Conservation (phyloP, 495 filamentous ascomycete species). For the Lophium mytilinum region DNA sequence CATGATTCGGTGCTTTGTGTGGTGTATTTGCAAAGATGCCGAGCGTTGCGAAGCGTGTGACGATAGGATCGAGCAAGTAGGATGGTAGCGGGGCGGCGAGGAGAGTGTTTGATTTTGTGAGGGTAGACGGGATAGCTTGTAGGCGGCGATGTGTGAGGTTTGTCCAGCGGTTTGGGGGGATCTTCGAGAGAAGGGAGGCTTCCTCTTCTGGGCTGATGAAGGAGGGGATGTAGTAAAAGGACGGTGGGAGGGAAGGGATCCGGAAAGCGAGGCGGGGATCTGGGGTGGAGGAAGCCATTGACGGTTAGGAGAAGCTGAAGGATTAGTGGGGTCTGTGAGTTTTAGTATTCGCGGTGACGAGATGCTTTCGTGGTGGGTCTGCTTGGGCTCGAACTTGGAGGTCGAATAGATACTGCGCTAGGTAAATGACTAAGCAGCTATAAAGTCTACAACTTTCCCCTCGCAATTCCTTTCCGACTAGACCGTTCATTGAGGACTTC, state of each 20-base stretch:
- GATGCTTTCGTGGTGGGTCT: no score
- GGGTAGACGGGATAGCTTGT: conserved; percentile 79
- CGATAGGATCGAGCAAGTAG: conserved; percentile 66
- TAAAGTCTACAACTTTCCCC: no score
- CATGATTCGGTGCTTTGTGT: conserved; percentile 76
- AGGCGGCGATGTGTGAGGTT: conserved; percentile 76
- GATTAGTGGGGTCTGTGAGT: no score
- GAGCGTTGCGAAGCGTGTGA: conserved; percentile 54
- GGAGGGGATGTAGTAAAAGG: conserved; percentile 78
- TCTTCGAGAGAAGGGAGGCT: conserved; percentile 55
- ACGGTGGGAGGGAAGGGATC: conserved; percentile 52
- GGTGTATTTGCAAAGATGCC: conserved; percentile 63
- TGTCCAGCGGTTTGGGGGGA: conserved; percentile 59
- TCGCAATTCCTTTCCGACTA: no score
- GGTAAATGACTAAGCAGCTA: no score
- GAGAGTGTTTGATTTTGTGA: conserved; percentile 65
- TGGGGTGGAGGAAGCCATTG: not conserved
- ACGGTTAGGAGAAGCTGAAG: no score
- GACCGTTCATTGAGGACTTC: no score
- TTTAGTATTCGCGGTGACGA: no score
- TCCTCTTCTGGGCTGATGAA: conserved; percentile 81
- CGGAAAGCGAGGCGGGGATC: conserved; percentile 5
- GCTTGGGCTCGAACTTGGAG: no score
- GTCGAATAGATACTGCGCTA: no score
- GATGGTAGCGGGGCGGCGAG: conserved; percentile 63